phyloP scores from a whole-genome alignment of 2,329 filamentous ascomycete genomes.

The Magnaporthiopsis incrustans region DNA sequence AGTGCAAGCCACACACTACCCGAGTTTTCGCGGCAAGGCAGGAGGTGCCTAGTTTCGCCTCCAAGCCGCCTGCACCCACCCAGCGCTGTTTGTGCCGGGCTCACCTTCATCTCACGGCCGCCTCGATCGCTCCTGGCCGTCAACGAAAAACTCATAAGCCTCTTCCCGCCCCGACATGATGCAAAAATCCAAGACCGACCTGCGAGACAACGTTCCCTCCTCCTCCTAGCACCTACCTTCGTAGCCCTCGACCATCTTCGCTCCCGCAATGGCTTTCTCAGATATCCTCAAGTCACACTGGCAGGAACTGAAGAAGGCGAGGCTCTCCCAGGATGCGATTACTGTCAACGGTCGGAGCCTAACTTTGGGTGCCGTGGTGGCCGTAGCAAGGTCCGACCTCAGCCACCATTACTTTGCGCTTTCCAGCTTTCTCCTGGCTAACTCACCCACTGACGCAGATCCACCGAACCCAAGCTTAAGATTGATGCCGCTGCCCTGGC shows the following conservation, averaged over 20 bases:
- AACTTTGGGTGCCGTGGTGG: background rate
- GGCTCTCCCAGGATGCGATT: background rate
- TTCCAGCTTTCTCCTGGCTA: background rate
- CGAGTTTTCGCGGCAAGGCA: background rate
- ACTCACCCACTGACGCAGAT: background rate
- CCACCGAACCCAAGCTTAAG: background rate
- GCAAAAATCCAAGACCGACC: background rate
- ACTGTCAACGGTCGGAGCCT: background rate
- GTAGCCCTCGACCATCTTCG: background rate
- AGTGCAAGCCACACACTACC: background rate
- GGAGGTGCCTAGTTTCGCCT: background rate
- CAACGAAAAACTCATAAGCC: background rate
- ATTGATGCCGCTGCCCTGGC: background rate
- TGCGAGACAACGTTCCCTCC: too few relatives aligned
- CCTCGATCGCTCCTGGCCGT: background rate
- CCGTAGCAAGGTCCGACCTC: background rate
- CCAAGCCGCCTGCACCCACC: too few relatives aligned
- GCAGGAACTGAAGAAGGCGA: background rate
- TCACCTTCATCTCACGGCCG: too few relatives aligned
- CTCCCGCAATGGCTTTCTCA: background rate
- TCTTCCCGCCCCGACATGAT: background rate
- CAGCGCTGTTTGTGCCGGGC: too few relatives aligned
- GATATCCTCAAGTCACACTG: constrained; percentile 1
- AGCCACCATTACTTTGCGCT: too few relatives aligned
- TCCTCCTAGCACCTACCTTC: background rate